Conservation (phyloP, 2,329 filamentous ascomycete species). For the Alternaria burnsii region DNA sequence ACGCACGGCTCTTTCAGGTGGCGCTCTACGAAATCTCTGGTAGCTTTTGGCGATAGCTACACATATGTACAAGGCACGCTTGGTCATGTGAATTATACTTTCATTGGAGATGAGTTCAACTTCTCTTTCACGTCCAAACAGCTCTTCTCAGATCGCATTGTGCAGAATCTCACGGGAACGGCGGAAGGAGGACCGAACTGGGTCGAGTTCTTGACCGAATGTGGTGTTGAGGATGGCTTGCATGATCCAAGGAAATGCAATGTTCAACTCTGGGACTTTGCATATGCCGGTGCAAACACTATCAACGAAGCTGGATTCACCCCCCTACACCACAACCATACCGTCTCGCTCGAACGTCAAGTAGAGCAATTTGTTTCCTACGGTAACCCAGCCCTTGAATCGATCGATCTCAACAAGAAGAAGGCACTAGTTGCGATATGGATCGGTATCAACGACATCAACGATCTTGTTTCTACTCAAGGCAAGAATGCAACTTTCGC, state of each 20-base stretch:
- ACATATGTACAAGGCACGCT: slow-evolving; percentile 63
- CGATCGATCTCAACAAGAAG: slow-evolving; percentile 40
- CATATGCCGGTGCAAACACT: slow-evolving; percentile 63
- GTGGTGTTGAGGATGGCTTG: slow-evolving; percentile 57
- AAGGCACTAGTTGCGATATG: slow-evolving; percentile 60
- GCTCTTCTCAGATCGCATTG: slow-evolving; percentile 59
- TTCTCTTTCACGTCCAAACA: slow-evolving; percentile 55
- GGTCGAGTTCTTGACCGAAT: slow-evolving; percentile 63
- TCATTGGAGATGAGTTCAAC: slow-evolving; percentile 63
- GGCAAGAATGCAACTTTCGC: slow-evolving; percentile 55
- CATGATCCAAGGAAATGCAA: slow-evolving; percentile 56
- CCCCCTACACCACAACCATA: slow-evolving; percentile 62
- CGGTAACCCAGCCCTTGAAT: slow-evolving; percentile 53
- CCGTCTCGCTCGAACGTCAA: slow-evolving; percentile 60
- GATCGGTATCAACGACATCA: slow-evolving; percentile 67
- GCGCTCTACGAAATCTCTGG: slow-evolving; percentile 31
- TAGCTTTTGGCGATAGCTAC: slow-evolving; percentile 62
- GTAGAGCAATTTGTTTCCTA: slow-evolving; percentile 59
- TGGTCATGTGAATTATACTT: slow-evolving; percentile 62
- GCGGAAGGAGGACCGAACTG: slow-evolving; percentile 65
- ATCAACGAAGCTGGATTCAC: slow-evolving; percentile 50
- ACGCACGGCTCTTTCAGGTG: slow-evolving; percentile 24
- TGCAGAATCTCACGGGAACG: slow-evolving; percentile 59
- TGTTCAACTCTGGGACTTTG: slow-evolving; percentile 65
- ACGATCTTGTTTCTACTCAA: slow-evolving; percentile 55